These are phyloP conservation scores for Henckelia pumila DNA, from an alignment of 257 asterid genomes.

Conservation along the genomic window DNA sequence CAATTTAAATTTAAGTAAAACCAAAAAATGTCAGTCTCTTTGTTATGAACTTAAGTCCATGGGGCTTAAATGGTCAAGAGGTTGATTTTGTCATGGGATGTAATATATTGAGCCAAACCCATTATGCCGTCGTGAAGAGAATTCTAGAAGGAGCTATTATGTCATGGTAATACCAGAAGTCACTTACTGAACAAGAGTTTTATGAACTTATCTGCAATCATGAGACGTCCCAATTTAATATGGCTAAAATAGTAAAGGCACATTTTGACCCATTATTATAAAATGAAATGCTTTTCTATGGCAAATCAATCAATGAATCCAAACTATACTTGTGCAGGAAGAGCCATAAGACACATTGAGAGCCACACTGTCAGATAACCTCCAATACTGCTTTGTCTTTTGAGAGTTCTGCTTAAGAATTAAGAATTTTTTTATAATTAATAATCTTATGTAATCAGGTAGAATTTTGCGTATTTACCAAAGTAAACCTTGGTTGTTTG, in stretches of 20 bases:
- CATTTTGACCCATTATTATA: not conserved
- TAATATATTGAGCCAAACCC: too few species aligned
- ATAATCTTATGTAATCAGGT: not conserved
- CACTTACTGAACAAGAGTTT: not conserved
- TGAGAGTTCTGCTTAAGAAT: not conserved
- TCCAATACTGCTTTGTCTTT: too few species aligned
- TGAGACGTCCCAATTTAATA: not conserved
- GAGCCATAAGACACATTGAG: too few species aligned
- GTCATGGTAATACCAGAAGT: not conserved
- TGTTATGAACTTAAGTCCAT: too few species aligned
- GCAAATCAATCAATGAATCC: conserved; percentile 6
- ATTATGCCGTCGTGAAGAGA: too few species aligned
- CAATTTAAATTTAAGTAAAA: conserved; percentile 14
- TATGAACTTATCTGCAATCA: conserved; percentile 1
- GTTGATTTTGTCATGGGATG: too few species aligned
- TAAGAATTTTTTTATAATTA: not conserved
- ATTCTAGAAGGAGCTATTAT: too few species aligned
- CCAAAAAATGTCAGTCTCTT: not conserved
- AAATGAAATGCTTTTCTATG: not conserved
- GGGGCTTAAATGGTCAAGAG: too few species aligned
- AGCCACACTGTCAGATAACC: too few species aligned
- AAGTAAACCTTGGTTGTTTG: conserved; percentile 15
- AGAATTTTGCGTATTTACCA: not conserved
- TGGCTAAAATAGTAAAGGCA: conserved; percentile 12
- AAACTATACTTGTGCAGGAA: not conserved